A percentile compares a stretch with the other conserved stretches of the same genome.
Evolutionary conservation across 768 basidiomycete species (phyloP).

Genomic region (Psilocybe tampanensis): DNA sequence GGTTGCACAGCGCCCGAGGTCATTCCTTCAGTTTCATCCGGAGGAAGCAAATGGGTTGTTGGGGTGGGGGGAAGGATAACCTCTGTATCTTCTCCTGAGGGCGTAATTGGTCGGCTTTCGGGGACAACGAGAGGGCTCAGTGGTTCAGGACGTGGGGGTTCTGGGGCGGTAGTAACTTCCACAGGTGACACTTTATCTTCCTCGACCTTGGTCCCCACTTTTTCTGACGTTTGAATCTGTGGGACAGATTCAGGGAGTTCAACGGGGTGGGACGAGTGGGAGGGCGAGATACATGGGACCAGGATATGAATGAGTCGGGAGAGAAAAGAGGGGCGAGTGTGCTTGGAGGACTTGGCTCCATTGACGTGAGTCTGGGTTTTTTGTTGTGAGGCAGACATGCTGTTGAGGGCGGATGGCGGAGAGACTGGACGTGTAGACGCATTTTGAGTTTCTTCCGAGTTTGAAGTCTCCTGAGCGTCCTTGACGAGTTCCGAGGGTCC

Average conservation of each 20-base stretch:
- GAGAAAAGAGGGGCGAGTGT: slow-evolving; percentile 53
- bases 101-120: slow-evolving; percentile 20
- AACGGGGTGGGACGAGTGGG: slow-evolving; percentile 42
- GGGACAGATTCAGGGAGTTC: slow-evolving; percentile 32
- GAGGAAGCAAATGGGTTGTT: slow-evolving; percentile 42
- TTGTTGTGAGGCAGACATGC: slow-evolving; percentile 14
- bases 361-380: slow-evolving; percentile 20
- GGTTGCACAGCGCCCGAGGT: slow-evolving; percentile 92
- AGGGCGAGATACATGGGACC: slow-evolving; percentile 67
- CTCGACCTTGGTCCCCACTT: slow-evolving; percentile 9
- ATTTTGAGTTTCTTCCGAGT: slow-evolving; percentile 18
- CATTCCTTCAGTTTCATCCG: slow-evolving; percentile 82
- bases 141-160: slow-evolving; percentile 15
- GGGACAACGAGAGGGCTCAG: slow-evolving; percentile 21
- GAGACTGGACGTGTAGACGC: slow-evolving; percentile 25
- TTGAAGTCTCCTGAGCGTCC: slow-evolving; percentile 16
- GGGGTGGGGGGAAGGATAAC: slow-evolving; percentile 40
- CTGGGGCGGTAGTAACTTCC: slow-evolving; percentile 9
- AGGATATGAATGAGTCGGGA: slow-evolving; percentile 62
- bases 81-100: slow-evolving; percentile 28
- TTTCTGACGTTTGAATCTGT: slow-evolving; percentile 20
- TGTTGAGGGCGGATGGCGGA: slow-evolving; percentile 14
- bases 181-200: slow-evolving; percentile 16
- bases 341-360: slow-evolving; percentile 13
- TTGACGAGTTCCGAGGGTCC: slow-evolving; percentile 25